Base-by-base conservation (phyloP, 257 asterid species). In the Rubia yunnanensis region DNA sequence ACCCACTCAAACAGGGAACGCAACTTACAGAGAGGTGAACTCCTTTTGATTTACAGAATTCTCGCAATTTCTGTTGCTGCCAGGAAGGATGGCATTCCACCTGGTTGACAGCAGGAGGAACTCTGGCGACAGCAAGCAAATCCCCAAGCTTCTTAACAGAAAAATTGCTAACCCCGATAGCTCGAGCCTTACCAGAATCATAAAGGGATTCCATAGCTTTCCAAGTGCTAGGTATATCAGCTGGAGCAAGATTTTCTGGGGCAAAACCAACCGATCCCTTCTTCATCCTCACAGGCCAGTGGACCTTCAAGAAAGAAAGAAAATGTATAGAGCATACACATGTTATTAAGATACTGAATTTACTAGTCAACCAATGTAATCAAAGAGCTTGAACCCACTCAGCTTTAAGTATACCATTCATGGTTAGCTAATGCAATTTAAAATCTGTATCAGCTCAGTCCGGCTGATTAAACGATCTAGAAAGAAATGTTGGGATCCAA, bases 51-150 rank as follows among this genome's bases (percentile, higher is more conserved):
- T 79, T 66, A 56, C 94, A 86, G 67, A 81, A 71, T n/a, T 72
- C 78, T 35, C 64, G 81, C 63, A 79, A 74, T 66, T 81, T 77
- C 32, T 68, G 61, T 77, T 86, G 94, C 65, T 83, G 89, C 94
- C 94, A 86, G 8, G 70, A 58, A 27, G 79, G 86, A 65, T 86
- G 94, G 64, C 89, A 83, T 64, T 86, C 94, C 24, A 86, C 89
- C 77, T 86, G 94, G 79, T 78, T 75, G 72, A 86, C 87, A 2
- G 94, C 89, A 0, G 94, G 94, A 32, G 85, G 87, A 64, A 83
- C 66, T 27, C 85, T 83, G 0, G 94, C 83, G 10, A 63, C 36
- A 41, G 75, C 82, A 67, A 83, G 41, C 73, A 83, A 73, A 65
- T 78, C 80, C 9, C 68, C 74, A 22, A 86, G 74, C 58, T 86